phyloP scores from a whole-genome alignment of 768 basidiomycete genomes.

The Amanita pallidorosea region DNA sequence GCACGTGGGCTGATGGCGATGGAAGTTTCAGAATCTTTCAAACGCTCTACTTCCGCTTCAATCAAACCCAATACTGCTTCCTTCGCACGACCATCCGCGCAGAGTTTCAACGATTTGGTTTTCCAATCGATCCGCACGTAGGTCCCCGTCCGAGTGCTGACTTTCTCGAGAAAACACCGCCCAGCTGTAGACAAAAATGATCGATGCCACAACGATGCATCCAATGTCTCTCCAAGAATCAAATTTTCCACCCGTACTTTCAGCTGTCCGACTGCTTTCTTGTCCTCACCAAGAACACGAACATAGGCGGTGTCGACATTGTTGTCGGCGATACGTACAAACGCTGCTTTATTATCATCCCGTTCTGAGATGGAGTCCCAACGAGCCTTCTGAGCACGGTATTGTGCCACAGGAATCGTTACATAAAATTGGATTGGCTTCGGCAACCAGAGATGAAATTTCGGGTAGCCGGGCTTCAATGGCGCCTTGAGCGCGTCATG shows the following conservation, averaged over 20 bases:
- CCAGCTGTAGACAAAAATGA: conserved; percentile 21
- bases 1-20: conserved; percentile 25
- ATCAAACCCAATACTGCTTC: conserved; percentile 34
- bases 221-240: conserved; percentile 38
- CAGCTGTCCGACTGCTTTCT: conserved; percentile 42
- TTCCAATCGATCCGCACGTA: conserved; percentile 38
- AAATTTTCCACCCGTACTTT: conserved; percentile 53
- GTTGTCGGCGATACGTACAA: conserved; percentile 16
- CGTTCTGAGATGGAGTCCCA: conserved; percentile 35
- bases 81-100: conserved; percentile 28
- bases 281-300: conserved; percentile 38
- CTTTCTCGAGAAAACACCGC: conserved; percentile 22
- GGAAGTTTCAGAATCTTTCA: conserved; percentile 31
- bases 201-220: conserved; percentile 37
- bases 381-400: conserved; percentile 34
- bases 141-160: conserved; percentile 26
- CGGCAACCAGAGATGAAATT: conserved; percentile 30
- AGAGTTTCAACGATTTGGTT: conserved; percentile 31
- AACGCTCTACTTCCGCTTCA: conserved; percentile 33
- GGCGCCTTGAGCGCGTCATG: conserved; percentile 21
- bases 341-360: conserved; percentile 24
- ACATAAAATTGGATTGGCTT: conserved; percentile 41
- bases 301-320: conserved; percentile 23
- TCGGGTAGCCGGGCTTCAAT: conserved; percentile 19
- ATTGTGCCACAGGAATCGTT: conserved; percentile 35